Base-by-base conservation (phyloP, 495 filamentous ascomycete species). In the Xylaria acuta region DNA sequence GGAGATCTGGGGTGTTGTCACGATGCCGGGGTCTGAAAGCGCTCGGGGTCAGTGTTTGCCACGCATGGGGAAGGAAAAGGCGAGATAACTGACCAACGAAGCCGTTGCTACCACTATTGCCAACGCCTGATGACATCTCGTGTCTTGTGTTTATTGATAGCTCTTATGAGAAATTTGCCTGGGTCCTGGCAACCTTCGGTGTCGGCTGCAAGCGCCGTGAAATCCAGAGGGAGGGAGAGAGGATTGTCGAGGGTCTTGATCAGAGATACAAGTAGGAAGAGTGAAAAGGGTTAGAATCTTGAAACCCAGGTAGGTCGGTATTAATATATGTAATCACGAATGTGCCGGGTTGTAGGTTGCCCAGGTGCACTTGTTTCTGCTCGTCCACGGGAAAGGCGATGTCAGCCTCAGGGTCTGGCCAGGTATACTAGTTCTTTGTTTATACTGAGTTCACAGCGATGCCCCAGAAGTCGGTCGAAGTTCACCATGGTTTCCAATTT, bases 1-100 rank as follows among this genome's bases (percentile, higher is more conserved):
- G 6, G 76, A 73, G 20, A 84, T 69, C 25, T 80, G 77, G 14
- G 82, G 80, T 20, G 75, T 79, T 9, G 77, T 70, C 20, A 83
- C 80, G 49, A 78, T 66, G 5, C 79, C 80, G 18, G 79, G 76
- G 30, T 80, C 78, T 78, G 41, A 11, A 63, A 5, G 36, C 6
- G 32, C 40, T 20, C 1, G 16, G 7, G 3, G 9, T 72, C 6
- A 67, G 49, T 7, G 18, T 47, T 45, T 25, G n/a, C 4, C 2
- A 43, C n/a, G 20, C 30, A 60, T 49, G 36, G 11, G 16, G 30
- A 22, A 30, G 3, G 2, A 1, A 12, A 40, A 41, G 32, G 43
- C 22, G 36, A 11, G 18, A 40, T 6, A 8, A 71, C 70, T 56
- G 32, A 72, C 70, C 70, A 11, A 56, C 38, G n/a, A 72, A 72